Base-by-base conservation (phyloP, 345 rosid genomes). In the Eutrema japonicum region DNA sequence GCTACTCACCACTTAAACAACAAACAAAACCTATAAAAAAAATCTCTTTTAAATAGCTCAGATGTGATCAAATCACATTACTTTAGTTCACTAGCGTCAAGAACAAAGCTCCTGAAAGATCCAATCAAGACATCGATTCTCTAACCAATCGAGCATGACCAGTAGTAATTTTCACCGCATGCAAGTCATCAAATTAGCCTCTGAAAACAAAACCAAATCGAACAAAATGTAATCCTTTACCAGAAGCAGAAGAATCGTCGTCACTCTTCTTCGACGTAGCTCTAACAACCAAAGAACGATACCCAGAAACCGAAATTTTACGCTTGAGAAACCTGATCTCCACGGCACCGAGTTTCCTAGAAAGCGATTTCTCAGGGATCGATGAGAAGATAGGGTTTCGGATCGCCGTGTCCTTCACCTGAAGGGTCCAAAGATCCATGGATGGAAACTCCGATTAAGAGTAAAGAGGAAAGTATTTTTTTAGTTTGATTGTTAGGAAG, bases 211-310 rank as follows among this genome's bases (percentile, higher is more conserved):
- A 54, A 18, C 26, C 26, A 3, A 13, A 33, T 50, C 6, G 60
- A 62, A 30, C 14, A 60, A 16, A 5, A 49, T 3, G 30, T 11
- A 41, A 30, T 8, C 8, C 18, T 16, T 41, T 59, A 86, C 90
- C 90, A 58, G 81, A 66, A 37, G 85, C 48, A 67, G 82, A 76
- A 48, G 82, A 77, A 68, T 79, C 71, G 37, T 72, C 80, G 64
- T 79, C 76, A 73, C 85, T 88, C 85, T 85, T 88, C 83, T 86
- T 88, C 11, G 91, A 85, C 47, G 86, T 81, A 36, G 89, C 84
- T 77, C 66, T 77, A 11, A 88, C 79, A 43, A 78, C 61, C 37
- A 81, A 65, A 4, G 85, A 78, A 74, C 69, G 86, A 64, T 26
- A 57, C 45, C 64, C 57, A 74, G 67, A 72, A 64, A 75, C 59